Evolutionary conservation across 805 yeast species (phyloP).

Genomic region (Cyberlindnera subsufficiens): DNA sequence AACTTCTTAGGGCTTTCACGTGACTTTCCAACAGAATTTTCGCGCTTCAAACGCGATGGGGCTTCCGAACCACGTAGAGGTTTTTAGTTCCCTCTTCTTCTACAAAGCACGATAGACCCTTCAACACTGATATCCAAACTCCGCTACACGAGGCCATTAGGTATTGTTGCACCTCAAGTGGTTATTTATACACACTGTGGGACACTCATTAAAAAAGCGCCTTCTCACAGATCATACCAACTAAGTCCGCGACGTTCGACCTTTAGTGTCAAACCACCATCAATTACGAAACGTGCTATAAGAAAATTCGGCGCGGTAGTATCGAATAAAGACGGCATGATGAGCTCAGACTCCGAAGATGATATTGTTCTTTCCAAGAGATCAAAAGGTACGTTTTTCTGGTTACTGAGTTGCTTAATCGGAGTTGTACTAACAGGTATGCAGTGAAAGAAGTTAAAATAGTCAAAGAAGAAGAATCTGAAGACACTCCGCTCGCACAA

Average conservation of each 20-base stretch:
- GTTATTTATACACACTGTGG: too few relatives aligned
- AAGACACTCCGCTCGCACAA: too few relatives aligned
- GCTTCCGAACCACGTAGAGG: neutral
- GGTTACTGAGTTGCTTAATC: neutral
- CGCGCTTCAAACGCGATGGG: neutral
- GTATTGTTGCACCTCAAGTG: too few relatives aligned
- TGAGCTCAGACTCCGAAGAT: constrained; percentile 24
- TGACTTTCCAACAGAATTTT: too few relatives aligned
- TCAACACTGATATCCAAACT: too few relatives aligned
- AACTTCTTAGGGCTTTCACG: too few relatives aligned
- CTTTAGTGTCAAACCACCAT: neutral
- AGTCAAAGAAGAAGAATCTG: constrained; percentile 8
- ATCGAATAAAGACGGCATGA: neutral
- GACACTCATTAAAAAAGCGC: too few relatives aligned
- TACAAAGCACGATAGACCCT: too few relatives aligned
- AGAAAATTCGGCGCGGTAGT: neutral
- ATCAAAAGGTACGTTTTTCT: constrained; percentile 15
- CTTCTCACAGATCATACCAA: too few relatives aligned
- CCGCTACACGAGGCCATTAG: too few relatives aligned
- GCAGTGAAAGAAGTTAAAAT: constrained; percentile 2
- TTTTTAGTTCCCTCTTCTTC: too few relatives aligned
- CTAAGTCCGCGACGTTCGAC: too few relatives aligned
- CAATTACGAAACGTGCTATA: neutral
- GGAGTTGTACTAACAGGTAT: neutral
- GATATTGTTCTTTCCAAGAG: constrained; percentile 24